Evolutionary conservation across 192 early-diverging fungal genomes (phyloP), one percentile per base, ranked within the genome.

Genomic region (Obelidium mucronatum): DNA sequence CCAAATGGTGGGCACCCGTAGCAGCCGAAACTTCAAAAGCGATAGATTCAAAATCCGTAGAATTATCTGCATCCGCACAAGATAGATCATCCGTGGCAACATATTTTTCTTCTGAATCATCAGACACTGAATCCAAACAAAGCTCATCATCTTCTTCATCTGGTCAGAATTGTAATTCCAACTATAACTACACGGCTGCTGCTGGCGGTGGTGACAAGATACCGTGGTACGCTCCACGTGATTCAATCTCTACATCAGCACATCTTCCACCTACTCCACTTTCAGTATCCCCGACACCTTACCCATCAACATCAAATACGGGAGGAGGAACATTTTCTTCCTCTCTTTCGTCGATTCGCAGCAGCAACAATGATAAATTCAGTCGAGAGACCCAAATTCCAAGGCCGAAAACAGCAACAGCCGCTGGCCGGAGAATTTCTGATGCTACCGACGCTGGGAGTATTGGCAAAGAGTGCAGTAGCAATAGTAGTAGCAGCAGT

Each of bases 371-470:
- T n/a, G n/a, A n/a, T n/a, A n/a, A n/a, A n/a, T n/a, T n/a, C n/a
- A n/a, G n/a, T 22, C 59, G 59, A 61, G 30, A 17, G 59, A 61
- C 59, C 59, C 33, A 31, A 61, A 26, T 61, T 30, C 33, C 59
- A 26, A 31, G 30, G 59, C 59, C 30, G 30, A 22, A 22, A 61
- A 61, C n/a, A 4, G n/a, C 59, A 0, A 26, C 15, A 22, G 59
- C 2, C 30, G n/a, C 33, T 15, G 19, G 13, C n/a, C 17, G n/a
- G 15, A 13, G 33, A 31, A 22, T 17, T 31, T 31, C 19, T 22
- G 33, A 30, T 61, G 24, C 15, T 30, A 15, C 59, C 13, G 15
- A 17, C 33, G n/a, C 59, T 28, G 15, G 33, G 13, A 22, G n/a
- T 22, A 26, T 15, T 15, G n/a, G 24, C 13, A 22, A 15, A 28